These are phyloP conservation scores for Naganishia vaughanmartiniae DNA, from an alignment of 768 basidiomycete genomes.

Conservation along the genomic window DNA sequence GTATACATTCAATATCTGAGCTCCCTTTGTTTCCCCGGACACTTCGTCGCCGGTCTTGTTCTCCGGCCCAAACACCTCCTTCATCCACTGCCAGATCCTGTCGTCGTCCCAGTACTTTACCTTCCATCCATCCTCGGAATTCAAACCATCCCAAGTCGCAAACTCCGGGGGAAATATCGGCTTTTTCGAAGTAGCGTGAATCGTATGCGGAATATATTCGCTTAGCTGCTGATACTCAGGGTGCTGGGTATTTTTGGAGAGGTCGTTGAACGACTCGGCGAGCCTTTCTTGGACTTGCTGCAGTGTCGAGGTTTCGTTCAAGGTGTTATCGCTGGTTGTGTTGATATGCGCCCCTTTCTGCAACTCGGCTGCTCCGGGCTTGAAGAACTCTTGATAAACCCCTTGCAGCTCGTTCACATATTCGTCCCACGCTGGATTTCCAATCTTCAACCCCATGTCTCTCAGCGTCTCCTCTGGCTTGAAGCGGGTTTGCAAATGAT, in stretches of 20 bases:
- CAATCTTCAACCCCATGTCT: conserved; percentile 4
- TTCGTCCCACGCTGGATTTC: conserved; percentile 5
- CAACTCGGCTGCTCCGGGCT: no score
- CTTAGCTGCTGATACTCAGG: background rate
- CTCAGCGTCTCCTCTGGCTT: background rate
- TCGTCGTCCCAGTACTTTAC: conserved; percentile 33
- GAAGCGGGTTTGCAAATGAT: background rate
- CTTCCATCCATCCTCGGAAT: conserved; percentile 32
- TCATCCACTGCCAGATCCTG: conserved; percentile 35
- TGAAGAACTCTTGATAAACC: conserved; percentile 1
- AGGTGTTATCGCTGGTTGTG: background rate
- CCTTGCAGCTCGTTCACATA: background rate
- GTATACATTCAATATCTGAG: conserved; percentile 29
- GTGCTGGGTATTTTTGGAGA: background rate
- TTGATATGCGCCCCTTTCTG: background rate
- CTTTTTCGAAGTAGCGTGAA: conserved; percentile 36
- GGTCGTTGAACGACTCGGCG: background rate
- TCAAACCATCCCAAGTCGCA: conserved; percentile 32
- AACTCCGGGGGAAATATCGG: conserved; percentile 36
- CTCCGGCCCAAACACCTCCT: conserved; percentile 9
- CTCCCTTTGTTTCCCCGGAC: background rate
- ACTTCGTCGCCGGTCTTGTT: background rate
- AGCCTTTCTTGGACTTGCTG: background rate
- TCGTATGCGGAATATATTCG: conserved; percentile 30
- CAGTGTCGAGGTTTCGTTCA: background rate